A percentile compares a stretch with the other conserved stretches of the same genome.
phyloP scores from a whole-genome alignment of 2,329 filamentous ascomycete genomes.

The Blastomyces gilchristii region DNA sequence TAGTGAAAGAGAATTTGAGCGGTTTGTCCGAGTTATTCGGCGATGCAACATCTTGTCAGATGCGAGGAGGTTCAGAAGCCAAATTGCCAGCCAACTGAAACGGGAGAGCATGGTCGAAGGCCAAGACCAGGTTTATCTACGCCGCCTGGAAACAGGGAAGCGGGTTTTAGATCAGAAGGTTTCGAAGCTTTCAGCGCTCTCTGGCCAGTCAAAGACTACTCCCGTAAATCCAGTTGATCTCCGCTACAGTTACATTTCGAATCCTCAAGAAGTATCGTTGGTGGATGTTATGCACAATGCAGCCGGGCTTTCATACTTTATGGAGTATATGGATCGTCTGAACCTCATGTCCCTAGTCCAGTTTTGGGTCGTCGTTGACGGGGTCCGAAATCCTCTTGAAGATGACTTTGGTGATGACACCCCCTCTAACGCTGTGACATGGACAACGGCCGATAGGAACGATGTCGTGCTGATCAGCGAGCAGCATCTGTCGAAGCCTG shows the following conservation, averaged over 20 bases:
- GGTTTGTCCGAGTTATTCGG: conserved; percentile 80
- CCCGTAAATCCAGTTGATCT: conserved; percentile 19
- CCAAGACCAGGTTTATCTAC: conserved; percentile 76
- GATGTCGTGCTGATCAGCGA: conserved; percentile 89
- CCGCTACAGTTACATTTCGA: conserved; percentile 41
- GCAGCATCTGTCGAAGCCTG: conserved; percentile 71
- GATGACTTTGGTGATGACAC: conserved; percentile 66
- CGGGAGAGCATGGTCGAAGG: conserved; percentile 67
- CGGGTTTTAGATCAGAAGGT: conserved; percentile 81
- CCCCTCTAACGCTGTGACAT: conserved; percentile 53
- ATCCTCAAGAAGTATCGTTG: conserved; percentile 63
- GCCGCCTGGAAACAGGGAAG: conserved; percentile 85
- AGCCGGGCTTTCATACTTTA: conserved; percentile 90
- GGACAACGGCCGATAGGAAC: conserved; percentile 73
- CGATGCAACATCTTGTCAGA: conserved; percentile 87
- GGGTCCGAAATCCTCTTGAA: conserved; percentile 87
- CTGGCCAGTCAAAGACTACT: conserved; percentile 34
- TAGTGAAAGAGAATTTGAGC: conserved; percentile 85
- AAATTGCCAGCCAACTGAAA: conserved; percentile 84
- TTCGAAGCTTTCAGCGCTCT: conserved; percentile 62
- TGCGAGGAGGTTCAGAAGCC: conserved; percentile 80
- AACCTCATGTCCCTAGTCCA: conserved; percentile 80
- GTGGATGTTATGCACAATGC: conserved; percentile 82
- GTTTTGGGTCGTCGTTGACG: conserved; percentile 97
- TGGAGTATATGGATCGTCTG: conserved; percentile 98